Base-by-base conservation (phyloP, 2,329 filamentous ascomycete genomes). In the Arthrobotrys musiformis region DNA sequence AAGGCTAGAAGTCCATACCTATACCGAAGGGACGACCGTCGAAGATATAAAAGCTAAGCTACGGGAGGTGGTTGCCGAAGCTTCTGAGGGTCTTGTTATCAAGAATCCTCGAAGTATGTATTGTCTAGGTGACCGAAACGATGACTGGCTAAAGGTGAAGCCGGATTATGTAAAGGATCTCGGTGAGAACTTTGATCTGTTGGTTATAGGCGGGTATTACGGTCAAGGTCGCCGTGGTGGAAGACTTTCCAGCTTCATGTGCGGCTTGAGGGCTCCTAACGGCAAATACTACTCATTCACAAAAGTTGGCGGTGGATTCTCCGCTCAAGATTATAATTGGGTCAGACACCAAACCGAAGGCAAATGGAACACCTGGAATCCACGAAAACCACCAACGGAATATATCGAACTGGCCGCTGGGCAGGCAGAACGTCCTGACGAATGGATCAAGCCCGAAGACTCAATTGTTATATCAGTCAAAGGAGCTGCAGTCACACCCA, bases 61-160 rank as follows among this genome's bases (percentile, higher is more conserved):
- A 2, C 90, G 93, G 15, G 89, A 91, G 78, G 92, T 98, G 1
- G 90, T 99, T 7, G 93, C 92, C 1, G 91, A 94, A 79, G 90
- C 92, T 0, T 78, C 67, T 28, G 74, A 73, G 44, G 67, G 69
- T 50, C 63, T 78, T 30, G 68, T 78, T 42, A 78, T 78, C 46
- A 73, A 99, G 85, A 98, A 97, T 79, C 95, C 95, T 6, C 88
- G 91, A 4, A 97, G 94, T 0, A 88, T 89, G 81, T 99, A 99
- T 82, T 88, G 89, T 5, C 87, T 98, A 8, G 97, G 97, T 81
- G 92, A 93, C 80, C 91, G 95, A 56, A 95, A 96, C 81, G 92
- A 97, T 80, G 93, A 97, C 83, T 99, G 95, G 95, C 91, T 97
- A 84, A 99, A 99, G 83, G 94, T 99, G 7, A 99, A 99, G 81